Percentiles rank a stretch among this genome's conserved stretches.
phyloP scores from a whole-genome alignment of 495 filamentous ascomycete species.

The Lentithecium fluviatile region DNA sequence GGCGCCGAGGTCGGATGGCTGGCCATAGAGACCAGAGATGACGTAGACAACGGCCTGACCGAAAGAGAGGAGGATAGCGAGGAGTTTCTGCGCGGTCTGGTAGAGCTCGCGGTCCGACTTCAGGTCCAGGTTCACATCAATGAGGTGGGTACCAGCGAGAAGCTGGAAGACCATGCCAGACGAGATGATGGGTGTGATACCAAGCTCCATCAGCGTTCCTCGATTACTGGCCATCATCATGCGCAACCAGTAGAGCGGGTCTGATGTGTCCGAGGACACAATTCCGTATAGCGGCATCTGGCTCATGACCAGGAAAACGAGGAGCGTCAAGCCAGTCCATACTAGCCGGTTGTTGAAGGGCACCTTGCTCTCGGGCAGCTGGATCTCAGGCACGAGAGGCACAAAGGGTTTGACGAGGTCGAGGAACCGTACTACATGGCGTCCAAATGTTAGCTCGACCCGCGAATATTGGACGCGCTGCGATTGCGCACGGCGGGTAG shows the following conservation, averaged over 20 bases:
- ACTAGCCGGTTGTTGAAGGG: conserved; percentile 99
- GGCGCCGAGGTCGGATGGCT: conserved; percentile 90
- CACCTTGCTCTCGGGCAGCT: conserved; percentile 92
- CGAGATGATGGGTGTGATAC: conserved; percentile 98
- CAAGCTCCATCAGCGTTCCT: conserved; percentile 98
- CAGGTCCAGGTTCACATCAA: conserved; percentile 90
- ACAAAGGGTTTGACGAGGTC: conserved; percentile 99
- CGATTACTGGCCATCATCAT: conserved; percentile 99
- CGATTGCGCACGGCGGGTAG: conserved; percentile 22
- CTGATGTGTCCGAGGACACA: conserved; percentile 69
- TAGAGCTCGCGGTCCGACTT: conserved; percentile 99
- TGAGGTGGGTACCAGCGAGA: conserved; percentile 97
- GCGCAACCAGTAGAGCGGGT: conserved; percentile 98
- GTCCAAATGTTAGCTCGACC: conserved; percentile 29
- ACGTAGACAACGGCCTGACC: conserved; percentile 97
- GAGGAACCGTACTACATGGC: conserved; percentile 85
- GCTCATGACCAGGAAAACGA: conserved; percentile 99
- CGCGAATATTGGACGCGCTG: background rate
- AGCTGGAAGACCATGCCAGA: conserved; percentile 99
- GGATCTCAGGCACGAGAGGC: conserved; percentile 97
- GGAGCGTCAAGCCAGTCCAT: conserved; percentile 96
- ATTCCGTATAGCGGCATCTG: conserved; percentile 76
- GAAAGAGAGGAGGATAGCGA: conserved; percentile 95
- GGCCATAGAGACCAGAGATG: conserved; percentile 95
- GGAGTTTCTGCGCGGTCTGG: conserved; percentile 99